Evolutionary conservation across 2,329 filamentous ascomycete species (phyloP), one percentile per base, ranked within the genome.

Genomic region (Byssothecium circinans): DNA sequence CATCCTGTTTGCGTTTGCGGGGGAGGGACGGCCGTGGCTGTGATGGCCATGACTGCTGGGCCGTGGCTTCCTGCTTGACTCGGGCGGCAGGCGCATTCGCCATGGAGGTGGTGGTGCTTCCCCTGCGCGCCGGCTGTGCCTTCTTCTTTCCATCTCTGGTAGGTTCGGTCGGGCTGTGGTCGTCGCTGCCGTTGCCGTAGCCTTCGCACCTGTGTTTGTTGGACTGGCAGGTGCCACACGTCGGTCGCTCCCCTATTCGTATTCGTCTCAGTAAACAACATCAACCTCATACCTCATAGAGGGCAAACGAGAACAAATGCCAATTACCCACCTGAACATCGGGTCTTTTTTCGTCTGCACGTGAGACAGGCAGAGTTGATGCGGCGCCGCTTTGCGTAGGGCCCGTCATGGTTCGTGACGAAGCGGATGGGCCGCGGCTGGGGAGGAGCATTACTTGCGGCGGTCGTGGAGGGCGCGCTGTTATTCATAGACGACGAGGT

Each of bases 311-410:
- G n/a, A n/a, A n/a, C n/a, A n/a, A n/a, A n/a, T n/a, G n/a, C n/a
- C n/a, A n/a, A n/a, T n/a, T n/a, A n/a, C n/a, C n/a, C n/a, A 60
- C 75, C 74, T 14, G 73, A 75, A 52, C 76, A 78, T 36, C 75
- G 74, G 50, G 76, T 78, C 67, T 78, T 78, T 51, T 76, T 74
- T 55, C 72, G 72, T 8, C 76, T 67, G 54, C 76, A 78, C 17
- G 75, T 77, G 57, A 78, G 49, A 48, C 76, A 78, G 10, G 70
- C 70, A 32, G 69, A 67, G 53, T 71, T 72, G 56, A 73, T 72
- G 48, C 70, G 64, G 39, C 70, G 60, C 25, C 70, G 60, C 64
- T 73, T 73, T 30, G 70, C 69, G 52, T 73, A 72, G 42, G 70
- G 70, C 11, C 69, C 69, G 45, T 71, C 69, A 50, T 71, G 64